A percentile compares a stretch with the other conserved stretches of the same genome.
Conservation (phyloP, 352 stramenopile genomes). For the Pythium aristosporum region DNA sequence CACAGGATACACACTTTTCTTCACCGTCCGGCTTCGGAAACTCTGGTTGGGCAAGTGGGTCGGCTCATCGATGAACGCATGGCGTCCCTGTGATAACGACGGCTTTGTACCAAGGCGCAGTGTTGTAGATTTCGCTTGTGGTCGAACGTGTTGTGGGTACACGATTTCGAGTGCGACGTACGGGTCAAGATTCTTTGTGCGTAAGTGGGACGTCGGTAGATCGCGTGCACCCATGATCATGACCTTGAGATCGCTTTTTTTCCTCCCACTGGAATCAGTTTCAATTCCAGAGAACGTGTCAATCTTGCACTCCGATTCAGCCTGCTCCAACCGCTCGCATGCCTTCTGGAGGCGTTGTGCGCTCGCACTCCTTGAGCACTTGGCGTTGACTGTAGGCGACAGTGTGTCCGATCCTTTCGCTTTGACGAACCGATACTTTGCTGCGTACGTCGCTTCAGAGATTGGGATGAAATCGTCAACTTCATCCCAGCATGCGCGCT, state of each 20-base stretch:
- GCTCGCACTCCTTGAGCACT: constrained; percentile 26
- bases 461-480: constrained; percentile 53
- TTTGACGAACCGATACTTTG: constrained; percentile 47
- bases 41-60: constrained; percentile 9
- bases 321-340: constrained; percentile 51
- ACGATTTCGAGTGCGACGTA: constrained; percentile 68
- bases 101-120: background rate
- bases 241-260: constrained; percentile 54
- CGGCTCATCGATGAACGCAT: constrained; percentile 9
- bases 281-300: constrained; percentile 63
- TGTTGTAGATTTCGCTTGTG: constrained; percentile 11
- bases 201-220: constrained; percentile 56
- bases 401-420: constrained; percentile 17
- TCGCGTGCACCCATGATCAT: constrained; percentile 49
- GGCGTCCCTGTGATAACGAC: background rate
- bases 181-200: constrained; percentile 72
- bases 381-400: constrained; percentile 21
- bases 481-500: constrained; percentile 38
- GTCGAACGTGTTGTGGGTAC: constrained; percentile 40
- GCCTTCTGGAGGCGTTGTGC: constrained; percentile 55
- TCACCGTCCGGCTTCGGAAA: constrained; percentile 64
- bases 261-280: constrained; percentile 49
- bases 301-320: constrained; percentile 43
- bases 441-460: constrained; percentile 38
- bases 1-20: constrained; percentile 73